Conservation (phyloP, 1,139 yeast species). For the Kodamaea derodonti region DNA sequence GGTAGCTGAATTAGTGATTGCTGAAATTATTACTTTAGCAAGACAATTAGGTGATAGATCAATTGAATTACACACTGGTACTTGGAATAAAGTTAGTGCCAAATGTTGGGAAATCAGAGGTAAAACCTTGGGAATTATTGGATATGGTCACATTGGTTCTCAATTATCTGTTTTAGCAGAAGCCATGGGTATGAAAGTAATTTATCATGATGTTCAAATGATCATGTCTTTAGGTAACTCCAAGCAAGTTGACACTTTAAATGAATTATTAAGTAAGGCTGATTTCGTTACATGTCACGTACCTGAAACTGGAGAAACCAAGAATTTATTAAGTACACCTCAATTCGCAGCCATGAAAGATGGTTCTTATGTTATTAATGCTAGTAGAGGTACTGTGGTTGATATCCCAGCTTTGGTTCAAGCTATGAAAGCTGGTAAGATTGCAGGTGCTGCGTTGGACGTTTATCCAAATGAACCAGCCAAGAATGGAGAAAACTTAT, state of each 20-base stretch:
- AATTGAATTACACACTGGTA: conserved; percentile 91
- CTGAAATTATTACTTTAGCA: conserved; percentile 88
- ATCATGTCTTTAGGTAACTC: conserved; percentile 98
- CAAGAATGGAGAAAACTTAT: conserved; percentile 84
- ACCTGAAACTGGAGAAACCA: conserved; percentile 91
- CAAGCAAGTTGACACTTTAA: conserved; percentile 81
- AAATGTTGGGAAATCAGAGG: conserved; percentile 99
- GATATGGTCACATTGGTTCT: conserved; percentile 98
- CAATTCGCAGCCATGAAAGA: conserved; percentile 96
- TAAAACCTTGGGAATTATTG: conserved; percentile 93
- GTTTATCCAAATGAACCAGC: conserved; percentile 98
- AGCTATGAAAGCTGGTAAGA: conserved; percentile 89
- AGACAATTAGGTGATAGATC: conserved; percentile 98
- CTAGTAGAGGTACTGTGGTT: conserved; percentile 96
- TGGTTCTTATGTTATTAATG: conserved; percentile 91
- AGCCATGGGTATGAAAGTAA: conserved; percentile 95
- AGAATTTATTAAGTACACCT: conserved; percentile 81
- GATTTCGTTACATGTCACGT: conserved; percentile 94
- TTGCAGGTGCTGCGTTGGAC: conserved; percentile 97
- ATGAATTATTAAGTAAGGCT: conserved; percentile 73
- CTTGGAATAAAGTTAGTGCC: conserved; percentile 95
- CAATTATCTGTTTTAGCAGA: conserved; percentile 96
- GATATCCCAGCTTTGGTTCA: conserved; percentile 91
- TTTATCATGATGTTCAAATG: conserved; percentile 87
- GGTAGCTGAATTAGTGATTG: conserved; percentile 96